A percentile compares a stretch with the other conserved stretches of the same genome.
phyloP scores from a whole-genome alignment of 805 yeast species.

The Barnettozyma californica region DNA sequence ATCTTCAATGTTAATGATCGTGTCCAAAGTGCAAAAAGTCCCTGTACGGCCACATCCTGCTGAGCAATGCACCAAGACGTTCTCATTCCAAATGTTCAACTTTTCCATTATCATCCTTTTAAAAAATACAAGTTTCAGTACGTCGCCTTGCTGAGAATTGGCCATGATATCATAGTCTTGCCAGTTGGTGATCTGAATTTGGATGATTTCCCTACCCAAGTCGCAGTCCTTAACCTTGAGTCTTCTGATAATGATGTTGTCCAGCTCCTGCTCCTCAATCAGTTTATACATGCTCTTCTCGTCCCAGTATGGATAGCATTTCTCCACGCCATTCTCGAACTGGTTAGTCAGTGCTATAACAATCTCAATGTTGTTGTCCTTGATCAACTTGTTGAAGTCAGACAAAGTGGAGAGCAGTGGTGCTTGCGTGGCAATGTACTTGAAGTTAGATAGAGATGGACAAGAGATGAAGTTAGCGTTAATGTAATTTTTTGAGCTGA shows the following conservation, averaged over 20 bases:
- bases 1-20: conserved; percentile 36
- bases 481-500: conserved; percentile 51
- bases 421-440: conserved; percentile 86
- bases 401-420: conserved; percentile 69
- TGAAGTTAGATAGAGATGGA: conserved; percentile 22
- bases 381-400: conserved; percentile 81
- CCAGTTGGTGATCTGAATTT: conserved; percentile 79
- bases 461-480: conserved; percentile 72
- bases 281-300: conserved; percentile 38
- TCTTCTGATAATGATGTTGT: conserved; percentile 35
- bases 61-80: conserved; percentile 78
- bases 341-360: conserved; percentile 74
- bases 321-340: conserved; percentile 68
- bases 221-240: conserved; percentile 30
- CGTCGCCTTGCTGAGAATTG: conserved; percentile 40
- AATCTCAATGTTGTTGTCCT: conserved; percentile 57
- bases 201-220: conserved; percentile 48
- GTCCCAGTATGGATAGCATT: conserved; percentile 83
- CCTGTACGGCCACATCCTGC: conserved; percentile 99
- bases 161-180: conserved; percentile 69
- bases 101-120: conserved; percentile 37
- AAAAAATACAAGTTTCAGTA: conserved; percentile 48
- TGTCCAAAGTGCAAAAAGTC: conserved; percentile 71
- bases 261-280: conserved; percentile 11
- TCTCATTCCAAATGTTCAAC: conserved; percentile 16